Evolutionary conservation across 2,329 filamentous ascomycete species (phyloP), one percentile per base, ranked within the genome.

Genomic region (Hypoxylon sp.): DNA sequence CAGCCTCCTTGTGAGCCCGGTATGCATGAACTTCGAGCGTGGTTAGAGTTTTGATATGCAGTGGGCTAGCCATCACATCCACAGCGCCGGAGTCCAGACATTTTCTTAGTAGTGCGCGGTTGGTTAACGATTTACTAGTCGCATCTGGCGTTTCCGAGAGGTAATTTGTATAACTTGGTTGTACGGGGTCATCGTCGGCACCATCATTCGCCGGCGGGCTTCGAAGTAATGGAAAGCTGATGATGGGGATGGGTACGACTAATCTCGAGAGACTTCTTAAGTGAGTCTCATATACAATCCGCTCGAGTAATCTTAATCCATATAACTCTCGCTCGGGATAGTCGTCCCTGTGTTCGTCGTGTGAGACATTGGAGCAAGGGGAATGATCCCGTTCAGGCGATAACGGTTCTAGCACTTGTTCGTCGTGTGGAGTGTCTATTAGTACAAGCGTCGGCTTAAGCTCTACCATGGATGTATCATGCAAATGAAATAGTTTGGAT

Each of bases 71-170:
- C 70, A 98, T 85, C 53, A 97, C 93, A 80, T 98, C 95, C 31
- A 92, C 86, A 10, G 95, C 95, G 37, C 96, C 96, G 3, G 92
- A 89, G 76, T 97, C 94, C 24, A 98, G 82, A 76, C 94, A 97
- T 74, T 86, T 89, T 73, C 90, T 87, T 67, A 94, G 84, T 59
- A 87, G 79, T 63, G 75, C 75, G 65, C 79, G 82, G 66, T 84
- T 84, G 29, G 80, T 78, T 26, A 80, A 68, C 59, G 58, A 61
- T 66, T 79, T 79, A 52, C 80, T 79, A 3, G 80, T 80, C 17
- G 71, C 66, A 69, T 71, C 64, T 31, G 71, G 66, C 51, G 64
- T 52, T 67, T 74, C 65, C 46, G 68, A 60, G 51, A 76, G 66
- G 67, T 78, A 76, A 53, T 57, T 66, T 47, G 71, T 53, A 67